Evolutionary conservation across 2,329 filamentous ascomycete species (phyloP), one percentile per base, ranked within the genome.

Genomic region (Hymenoscyphus occultus): DNA sequence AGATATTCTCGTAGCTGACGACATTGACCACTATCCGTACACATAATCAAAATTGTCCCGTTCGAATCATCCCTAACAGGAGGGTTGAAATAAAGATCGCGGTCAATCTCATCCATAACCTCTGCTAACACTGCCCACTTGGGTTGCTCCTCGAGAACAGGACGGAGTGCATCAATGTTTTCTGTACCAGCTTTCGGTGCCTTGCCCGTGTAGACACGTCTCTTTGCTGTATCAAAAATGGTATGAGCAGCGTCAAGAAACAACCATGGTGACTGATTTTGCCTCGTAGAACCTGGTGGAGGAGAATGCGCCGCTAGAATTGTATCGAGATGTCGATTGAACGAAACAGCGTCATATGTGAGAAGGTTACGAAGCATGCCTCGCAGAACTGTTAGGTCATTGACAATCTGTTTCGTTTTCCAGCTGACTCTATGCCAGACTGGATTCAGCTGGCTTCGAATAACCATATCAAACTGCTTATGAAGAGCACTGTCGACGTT

Each of bases 351-450:
- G 77, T 99, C 95, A 71, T 95, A 92, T 1, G 90, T 89, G 32
- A 99, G 83, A 22, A 99, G 82, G 42, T 82, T 90, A 77, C 94
- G 90, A 16, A 99, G 83, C 76, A 98, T 89, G 28, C 87, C 88
- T 64, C 94, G 86, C 45, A 99, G 82, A 19, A 97, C 88, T 0
- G 89, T 90, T 71, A 99, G 77, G 75, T 98, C 95, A 72, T 89
- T 90, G 64, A 96, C 94, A 71, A 99, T 97, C 77, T 97, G 93
- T 73, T 90, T 92, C 1, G 94, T 98, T 77, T 95, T 93, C 83
- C 91, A 96, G 76, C 91, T 97, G 61, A 97, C 91, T 62, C 95
- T 87, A 79, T 99, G 95, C 95, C 95, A 99, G 65, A 98, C 93
- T 4, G 94, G 93, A 74, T 98, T 93, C 19, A 99, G 81, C 77